Conservation (phyloP, 176 grass and related monocot genomes). For the Canna indica region DNA sequence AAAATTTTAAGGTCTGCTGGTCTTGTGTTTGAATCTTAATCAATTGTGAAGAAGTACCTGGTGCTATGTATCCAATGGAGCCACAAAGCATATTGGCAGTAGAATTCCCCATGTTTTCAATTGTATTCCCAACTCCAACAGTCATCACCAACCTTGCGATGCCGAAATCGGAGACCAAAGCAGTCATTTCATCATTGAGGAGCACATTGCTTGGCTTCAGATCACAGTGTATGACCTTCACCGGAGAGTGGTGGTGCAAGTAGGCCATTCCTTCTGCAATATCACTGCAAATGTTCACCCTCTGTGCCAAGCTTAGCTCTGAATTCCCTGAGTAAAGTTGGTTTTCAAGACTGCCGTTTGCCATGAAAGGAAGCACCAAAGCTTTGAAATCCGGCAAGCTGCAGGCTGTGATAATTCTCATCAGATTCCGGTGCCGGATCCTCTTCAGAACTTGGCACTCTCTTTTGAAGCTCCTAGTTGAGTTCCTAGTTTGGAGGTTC, state of each 20-base stretch:
- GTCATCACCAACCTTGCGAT: slow-evolving; percentile 26
- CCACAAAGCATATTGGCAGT: slow-evolving; percentile 78
- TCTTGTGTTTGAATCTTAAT: too few relatives aligned
- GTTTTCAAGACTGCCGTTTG: slow-evolving; percentile 77
- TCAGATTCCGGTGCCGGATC: slow-evolving; percentile 86
- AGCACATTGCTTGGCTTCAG: slow-evolving; percentile 53
- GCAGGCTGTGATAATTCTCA: slow-evolving; percentile 84
- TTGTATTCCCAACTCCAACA: slow-evolving; percentile 1
- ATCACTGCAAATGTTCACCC: slow-evolving; percentile 31
- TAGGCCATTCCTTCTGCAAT: slow-evolving; percentile 34
- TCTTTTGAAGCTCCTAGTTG: slow-evolving; percentile 77
- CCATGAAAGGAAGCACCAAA: slow-evolving; percentile 91
- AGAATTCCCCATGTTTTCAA: slow-evolving; percentile 48
- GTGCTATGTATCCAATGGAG: slow-evolving; percentile 89
- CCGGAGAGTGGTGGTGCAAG: slow-evolving; percentile 37
- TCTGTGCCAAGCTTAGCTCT: slow-evolving; percentile 51
- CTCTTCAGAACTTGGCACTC: slow-evolving; percentile 92
- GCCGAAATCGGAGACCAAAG: slow-evolving; percentile 38
- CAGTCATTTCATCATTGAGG: slow-evolving; percentile 40
- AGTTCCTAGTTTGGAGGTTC: slow-evolving; percentile 71
- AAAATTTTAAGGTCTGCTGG: too few relatives aligned
- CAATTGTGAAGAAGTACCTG: slow-evolving; percentile 28
- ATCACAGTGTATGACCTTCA: slow-evolving; percentile 40
- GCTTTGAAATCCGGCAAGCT: slow-evolving; percentile 91
- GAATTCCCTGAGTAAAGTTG: slow-evolving; percentile 42